Conservation (phyloP, 2,329 filamentous ascomycete genomes). For the Pseudogymnoascus sp. region DNA sequence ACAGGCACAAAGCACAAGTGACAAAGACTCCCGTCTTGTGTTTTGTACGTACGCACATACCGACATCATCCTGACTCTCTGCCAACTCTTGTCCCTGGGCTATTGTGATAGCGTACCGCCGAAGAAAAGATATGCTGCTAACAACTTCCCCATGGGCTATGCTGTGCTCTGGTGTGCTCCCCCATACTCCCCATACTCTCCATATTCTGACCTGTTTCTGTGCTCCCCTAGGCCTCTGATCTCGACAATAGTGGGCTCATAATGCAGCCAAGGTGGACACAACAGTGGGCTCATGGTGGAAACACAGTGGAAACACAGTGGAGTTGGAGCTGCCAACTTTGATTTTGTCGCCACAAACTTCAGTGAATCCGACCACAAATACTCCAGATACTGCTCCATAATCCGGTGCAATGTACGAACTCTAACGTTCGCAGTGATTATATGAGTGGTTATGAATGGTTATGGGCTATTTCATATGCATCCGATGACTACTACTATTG, state of each 20-base stretch:
- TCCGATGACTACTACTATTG: not conserved
- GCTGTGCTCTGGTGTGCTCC: not conserved
- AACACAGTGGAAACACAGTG: not conserved
- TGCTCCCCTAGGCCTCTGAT: not conserved
- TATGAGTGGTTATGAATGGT: not conserved
- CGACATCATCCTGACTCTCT: not conserved
- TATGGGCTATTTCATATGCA: not conserved
- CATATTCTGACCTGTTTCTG: not conserved
- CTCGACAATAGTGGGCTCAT: not conserved
- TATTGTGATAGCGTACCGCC: not conserved
- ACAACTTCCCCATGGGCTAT: not conserved
- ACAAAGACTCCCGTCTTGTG: not conserved
- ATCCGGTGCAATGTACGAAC: not conserved
- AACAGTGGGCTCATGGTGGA: not conserved
- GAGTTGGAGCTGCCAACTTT: conserved; percentile 3
- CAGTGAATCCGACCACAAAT: not conserved
- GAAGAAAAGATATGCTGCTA: not conserved
- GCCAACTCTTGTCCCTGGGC: not conserved
- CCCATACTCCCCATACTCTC: not conserved
- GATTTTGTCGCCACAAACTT: not conserved
- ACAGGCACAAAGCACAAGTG: not conserved
- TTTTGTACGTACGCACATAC: not conserved
- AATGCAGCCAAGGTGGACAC: not conserved
- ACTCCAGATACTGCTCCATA: not conserved
- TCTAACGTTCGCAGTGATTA: not conserved